Conservation (phyloP, 495 filamentous ascomycete genomes). For the Hypoxylon fuscum region DNA sequence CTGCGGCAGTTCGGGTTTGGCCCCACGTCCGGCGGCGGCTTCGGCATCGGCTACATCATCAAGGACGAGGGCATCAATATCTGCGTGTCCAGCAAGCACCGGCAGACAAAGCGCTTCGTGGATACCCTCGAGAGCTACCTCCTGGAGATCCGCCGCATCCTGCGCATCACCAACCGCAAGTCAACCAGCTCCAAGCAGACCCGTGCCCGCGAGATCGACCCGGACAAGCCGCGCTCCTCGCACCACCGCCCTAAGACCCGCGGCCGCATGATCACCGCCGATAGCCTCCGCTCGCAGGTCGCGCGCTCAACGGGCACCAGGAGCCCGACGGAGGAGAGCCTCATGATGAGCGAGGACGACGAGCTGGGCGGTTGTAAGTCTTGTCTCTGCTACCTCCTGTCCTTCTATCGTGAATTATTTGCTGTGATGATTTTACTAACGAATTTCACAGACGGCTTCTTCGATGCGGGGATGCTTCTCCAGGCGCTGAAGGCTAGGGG, state of each 20-base stretch:
- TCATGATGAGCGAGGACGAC: conserved; percentile 82
- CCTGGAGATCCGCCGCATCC: conserved; percentile 84
- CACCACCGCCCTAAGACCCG: conserved; percentile 59
- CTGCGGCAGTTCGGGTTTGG: conserved; percentile 97
- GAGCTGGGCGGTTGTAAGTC: conserved; percentile 91
- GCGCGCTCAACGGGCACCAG: conserved; percentile 55
- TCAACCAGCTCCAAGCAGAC: conserved; percentile 42
- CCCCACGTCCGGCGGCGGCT: conserved; percentile 91
- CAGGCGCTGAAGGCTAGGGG: conserved; percentile 78
- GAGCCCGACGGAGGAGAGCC: conserved; percentile 63
- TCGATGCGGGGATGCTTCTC: conserved; percentile 92
- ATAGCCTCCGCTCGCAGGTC: conserved; percentile 52
- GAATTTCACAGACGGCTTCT: conserved; percentile 80
- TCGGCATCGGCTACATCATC: conserved; percentile 99
- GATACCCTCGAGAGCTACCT: conserved; percentile 90
- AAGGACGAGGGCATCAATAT: conserved; percentile 94
- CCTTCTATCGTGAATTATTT: background rate
- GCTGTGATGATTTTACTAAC: conserved; percentile 15
- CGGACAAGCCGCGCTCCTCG: conserved; percentile 30
- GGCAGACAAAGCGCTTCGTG: conserved; percentile 90
- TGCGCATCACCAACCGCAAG: conserved; percentile 71
- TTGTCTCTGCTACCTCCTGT: background rate
- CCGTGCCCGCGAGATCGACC: conserved; percentile 56
- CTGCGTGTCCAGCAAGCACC: conserved; percentile 89
- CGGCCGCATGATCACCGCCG: conserved; percentile 63